Conservation (phyloP, 2,329 filamentous ascomycete genomes). For the Bipolaris oryzae region DNA sequence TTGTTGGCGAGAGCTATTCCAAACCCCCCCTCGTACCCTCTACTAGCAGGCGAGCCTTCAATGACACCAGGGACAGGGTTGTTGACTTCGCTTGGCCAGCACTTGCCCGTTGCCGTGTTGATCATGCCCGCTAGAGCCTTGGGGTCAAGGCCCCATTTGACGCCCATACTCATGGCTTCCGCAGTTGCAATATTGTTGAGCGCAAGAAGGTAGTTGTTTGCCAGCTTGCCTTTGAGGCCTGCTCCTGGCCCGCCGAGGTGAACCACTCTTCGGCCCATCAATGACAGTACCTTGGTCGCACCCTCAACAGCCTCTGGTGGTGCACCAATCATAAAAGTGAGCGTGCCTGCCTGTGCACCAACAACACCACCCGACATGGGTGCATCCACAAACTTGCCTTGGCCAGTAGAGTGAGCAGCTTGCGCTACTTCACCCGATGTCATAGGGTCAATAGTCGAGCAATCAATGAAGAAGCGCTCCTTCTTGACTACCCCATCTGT, state of each 20-base stretch:
- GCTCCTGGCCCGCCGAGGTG: slow-evolving; percentile 85
- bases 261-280: slow-evolving; percentile 86
- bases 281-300: slow-evolving; percentile 70
- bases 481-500: slow-evolving; percentile 55
- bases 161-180: slow-evolving; percentile 70
- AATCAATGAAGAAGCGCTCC: slow-evolving; percentile 87
- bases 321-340: slow-evolving; percentile 95
- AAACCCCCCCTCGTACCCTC: slow-evolving; percentile 67
- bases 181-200: slow-evolving; percentile 83
- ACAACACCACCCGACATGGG: slow-evolving; percentile 98
- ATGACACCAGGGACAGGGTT: slow-evolving; percentile 90
- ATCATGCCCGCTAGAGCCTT: slow-evolving; percentile 81
- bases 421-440: slow-evolving; percentile 80
- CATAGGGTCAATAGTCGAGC: slow-evolving; percentile 91
- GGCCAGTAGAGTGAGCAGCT: slow-evolving; percentile 67
- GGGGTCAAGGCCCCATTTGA: slow-evolving; percentile 66
- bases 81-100: slow-evolving; percentile 96
- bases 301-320: slow-evolving; percentile 65
- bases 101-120: slow-evolving; percentile 90
- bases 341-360: slow-evolving; percentile 81
- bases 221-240: slow-evolving; percentile 88
- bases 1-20: slow-evolving; percentile 58
- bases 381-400: slow-evolving; percentile 86
- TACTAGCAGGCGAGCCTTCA: slow-evolving; percentile 72
- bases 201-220: slow-evolving; percentile 95